A percentile compares a stretch with the other conserved stretches of the same genome.
Evolutionary conservation across 257 asterid species (phyloP).

Genomic region (Solanum sejunctum): DNA sequence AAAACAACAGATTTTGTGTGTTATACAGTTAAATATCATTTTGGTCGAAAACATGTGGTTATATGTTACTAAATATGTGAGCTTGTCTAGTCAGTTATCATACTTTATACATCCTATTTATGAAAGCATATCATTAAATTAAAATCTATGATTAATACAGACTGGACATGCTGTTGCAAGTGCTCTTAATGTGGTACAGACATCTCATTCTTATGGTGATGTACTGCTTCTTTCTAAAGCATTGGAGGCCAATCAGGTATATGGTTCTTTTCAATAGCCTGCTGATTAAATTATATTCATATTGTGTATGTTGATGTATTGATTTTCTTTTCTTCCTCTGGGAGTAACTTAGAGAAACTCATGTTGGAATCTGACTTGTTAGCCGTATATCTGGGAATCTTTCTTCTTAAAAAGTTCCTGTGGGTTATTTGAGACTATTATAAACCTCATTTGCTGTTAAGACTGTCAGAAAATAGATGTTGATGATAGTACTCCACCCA

Average conservation of each 20-base stretch:
- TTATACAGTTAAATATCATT: background rate
- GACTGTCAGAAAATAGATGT: background rate
- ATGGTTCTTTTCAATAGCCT: background rate
- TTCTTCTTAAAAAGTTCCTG: background rate
- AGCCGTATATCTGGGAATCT: background rate
- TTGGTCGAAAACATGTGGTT: background rate
- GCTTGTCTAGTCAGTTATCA: background rate
- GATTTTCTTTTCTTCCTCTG: background rate
- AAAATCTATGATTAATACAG: conserved; percentile 25
- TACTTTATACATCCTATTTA: background rate
- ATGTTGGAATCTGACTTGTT: background rate
- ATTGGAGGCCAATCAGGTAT: conserved; percentile 69
- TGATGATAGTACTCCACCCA: background rate
- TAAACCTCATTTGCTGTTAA: background rate
- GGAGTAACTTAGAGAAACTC: background rate
- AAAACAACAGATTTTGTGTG: background rate
- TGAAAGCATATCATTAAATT: background rate
- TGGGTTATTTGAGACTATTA: background rate
- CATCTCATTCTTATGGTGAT: conserved; percentile 80
- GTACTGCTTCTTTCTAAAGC: conserved; percentile 68
- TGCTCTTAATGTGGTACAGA: conserved; percentile 76
- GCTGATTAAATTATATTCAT: background rate
- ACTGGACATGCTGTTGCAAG: conserved; percentile 63
- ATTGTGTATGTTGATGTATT: background rate
- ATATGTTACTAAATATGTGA: background rate